Evolutionary conservation across 768 basidiomycete genomes (phyloP).

Genomic region (Calocera cornea): DNA sequence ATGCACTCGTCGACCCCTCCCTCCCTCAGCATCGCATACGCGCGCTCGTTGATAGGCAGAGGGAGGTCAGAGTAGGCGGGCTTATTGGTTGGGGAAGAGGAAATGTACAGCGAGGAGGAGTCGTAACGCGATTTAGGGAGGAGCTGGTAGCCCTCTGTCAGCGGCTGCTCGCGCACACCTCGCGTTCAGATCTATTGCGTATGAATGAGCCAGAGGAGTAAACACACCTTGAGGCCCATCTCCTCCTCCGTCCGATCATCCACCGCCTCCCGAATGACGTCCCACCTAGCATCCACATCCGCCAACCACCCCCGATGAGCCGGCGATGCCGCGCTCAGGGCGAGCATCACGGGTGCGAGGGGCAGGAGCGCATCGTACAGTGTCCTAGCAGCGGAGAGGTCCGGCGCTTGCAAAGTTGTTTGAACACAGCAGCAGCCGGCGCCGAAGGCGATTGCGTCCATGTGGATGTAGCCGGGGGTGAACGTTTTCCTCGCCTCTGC

Average conservation of each 20-base stretch:
- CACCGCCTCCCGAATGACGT: constrained; percentile 93
- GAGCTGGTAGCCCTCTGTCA: constrained; percentile 54
- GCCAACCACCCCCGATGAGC: constrained; percentile 88
- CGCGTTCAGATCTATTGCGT: not conserved
- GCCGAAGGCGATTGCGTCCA: constrained; percentile 99
- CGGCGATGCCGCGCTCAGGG: constrained; percentile 87
- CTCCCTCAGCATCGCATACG: constrained; percentile 55
- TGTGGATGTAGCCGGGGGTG: constrained; percentile 78
- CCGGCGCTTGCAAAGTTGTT: constrained; percentile 92
- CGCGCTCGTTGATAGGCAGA: constrained; percentile 61
- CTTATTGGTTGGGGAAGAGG: constrained; percentile 70
- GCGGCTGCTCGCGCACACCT: constrained; percentile 37
- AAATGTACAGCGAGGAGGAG: constrained; percentile 87
- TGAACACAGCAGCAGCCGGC: constrained; percentile 99
- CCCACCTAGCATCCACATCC: constrained; percentile 97
- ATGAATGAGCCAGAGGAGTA: not conserved
- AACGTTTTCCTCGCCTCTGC: constrained; percentile 83
- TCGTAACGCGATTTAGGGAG: constrained; percentile 98
- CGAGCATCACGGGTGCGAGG: constrained; percentile 87
- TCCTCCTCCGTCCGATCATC: constrained; percentile 96
- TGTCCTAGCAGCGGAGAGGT: constrained; percentile 76
- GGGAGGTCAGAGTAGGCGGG: constrained; percentile 87
- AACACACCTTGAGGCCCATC: constrained; percentile 61
- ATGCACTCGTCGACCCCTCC: constrained; percentile 74
- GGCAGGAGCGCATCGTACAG: constrained; percentile 94